Percentiles rank a stretch among this genome's conserved stretches.
Conservation (phyloP, 164 flowering plant genomes). For the Santalum album region DNA sequence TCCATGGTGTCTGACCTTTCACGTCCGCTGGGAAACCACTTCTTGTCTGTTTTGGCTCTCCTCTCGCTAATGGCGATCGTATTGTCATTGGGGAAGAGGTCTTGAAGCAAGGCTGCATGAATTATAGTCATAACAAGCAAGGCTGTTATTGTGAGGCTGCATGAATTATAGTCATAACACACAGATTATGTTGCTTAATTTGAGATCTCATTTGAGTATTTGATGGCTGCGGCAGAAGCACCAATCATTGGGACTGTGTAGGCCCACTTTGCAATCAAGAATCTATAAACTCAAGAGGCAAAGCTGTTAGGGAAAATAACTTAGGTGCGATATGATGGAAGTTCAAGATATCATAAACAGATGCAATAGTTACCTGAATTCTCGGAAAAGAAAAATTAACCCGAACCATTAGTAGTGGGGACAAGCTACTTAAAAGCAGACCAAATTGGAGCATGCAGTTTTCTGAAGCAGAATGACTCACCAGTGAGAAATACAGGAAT, state of each 20-base stretch:
- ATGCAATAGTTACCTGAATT: constrained; percentile 42
- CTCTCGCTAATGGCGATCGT: constrained; percentile 67
- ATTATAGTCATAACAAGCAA: constrained; percentile 51
- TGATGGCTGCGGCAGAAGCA: constrained; percentile 66
- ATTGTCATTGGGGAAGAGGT: constrained; percentile 85
- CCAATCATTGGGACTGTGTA: constrained; percentile 75
- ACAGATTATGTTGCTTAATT: constrained; percentile 36
- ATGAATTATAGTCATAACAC: constrained; percentile 29
- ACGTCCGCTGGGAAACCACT: constrained; percentile 32
- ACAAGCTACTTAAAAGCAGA: no score
- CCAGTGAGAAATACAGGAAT: constrained; percentile 82
- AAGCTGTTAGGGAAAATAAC: no score
- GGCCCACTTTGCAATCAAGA: constrained; percentile 77
- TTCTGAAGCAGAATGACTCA: constrained; percentile 3
- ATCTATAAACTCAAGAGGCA: constrained; percentile 17
- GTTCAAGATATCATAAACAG: no score
- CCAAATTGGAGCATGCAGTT: no score
- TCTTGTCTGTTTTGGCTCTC: constrained; percentile 30
- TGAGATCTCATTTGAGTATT: constrained; percentile 42
- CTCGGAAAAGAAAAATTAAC: constrained; percentile 73
- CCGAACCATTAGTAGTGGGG: constrained; percentile 23
- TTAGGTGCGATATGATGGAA: no score
- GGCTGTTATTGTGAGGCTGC: constrained; percentile 50
- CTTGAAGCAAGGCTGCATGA: constrained; percentile 62
- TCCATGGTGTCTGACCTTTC: constrained; percentile 38